Evolutionary conservation across 2,329 filamentous ascomycete species (phyloP).

Genomic region (Neopestalotiopsis sp.): DNA sequence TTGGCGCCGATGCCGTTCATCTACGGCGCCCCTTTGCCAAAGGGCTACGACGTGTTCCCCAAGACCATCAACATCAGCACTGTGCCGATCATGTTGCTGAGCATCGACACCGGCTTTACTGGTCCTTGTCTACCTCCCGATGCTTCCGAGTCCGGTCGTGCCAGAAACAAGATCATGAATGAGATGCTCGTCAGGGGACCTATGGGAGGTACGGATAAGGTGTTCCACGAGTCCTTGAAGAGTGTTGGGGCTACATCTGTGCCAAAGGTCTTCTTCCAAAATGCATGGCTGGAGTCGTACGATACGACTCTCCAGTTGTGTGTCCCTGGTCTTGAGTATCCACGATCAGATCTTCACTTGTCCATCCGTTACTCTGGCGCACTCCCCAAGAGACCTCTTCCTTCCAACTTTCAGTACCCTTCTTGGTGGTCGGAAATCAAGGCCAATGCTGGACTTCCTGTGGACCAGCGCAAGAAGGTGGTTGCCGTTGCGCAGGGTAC

Average conservation of each 20-base stretch:
- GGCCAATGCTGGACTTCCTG: constrained; percentile 31
- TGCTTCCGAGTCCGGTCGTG: constrained; percentile 33
- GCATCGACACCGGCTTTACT: constrained; percentile 38
- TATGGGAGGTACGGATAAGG: constrained; percentile 18
- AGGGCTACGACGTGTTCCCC: constrained; percentile 30
- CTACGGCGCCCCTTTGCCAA: constrained; percentile 30
- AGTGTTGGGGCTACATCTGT: constrained; percentile 25
- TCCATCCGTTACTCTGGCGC: constrained; percentile 51
- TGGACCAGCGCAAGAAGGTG: constrained; percentile 40
- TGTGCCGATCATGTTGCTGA: constrained; percentile 35
- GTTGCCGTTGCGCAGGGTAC: constrained; percentile 56
- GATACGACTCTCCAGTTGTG: constrained; percentile 45
- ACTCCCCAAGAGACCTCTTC: constrained; percentile 39
- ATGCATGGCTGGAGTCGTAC: constrained; percentile 23
- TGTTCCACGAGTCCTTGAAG: constrained; percentile 5
- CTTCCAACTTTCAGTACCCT: constrained; percentile 40
- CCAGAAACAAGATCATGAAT: constrained; percentile 30
- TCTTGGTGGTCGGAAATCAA: constrained; percentile 52
- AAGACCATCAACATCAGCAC: constrained; percentile 39
- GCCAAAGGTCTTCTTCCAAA: constrained; percentile 15
- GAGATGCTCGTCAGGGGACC: constrained; percentile 22
- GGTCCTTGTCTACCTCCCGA: constrained; percentile 38
- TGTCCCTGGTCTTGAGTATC: constrained; percentile 45
- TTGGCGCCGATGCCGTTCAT: constrained; percentile 36
- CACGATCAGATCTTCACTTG: constrained; percentile 40